Evolutionary conservation across 164 flowering plant species (phyloP).

Genomic region (Annona squamosa): DNA sequence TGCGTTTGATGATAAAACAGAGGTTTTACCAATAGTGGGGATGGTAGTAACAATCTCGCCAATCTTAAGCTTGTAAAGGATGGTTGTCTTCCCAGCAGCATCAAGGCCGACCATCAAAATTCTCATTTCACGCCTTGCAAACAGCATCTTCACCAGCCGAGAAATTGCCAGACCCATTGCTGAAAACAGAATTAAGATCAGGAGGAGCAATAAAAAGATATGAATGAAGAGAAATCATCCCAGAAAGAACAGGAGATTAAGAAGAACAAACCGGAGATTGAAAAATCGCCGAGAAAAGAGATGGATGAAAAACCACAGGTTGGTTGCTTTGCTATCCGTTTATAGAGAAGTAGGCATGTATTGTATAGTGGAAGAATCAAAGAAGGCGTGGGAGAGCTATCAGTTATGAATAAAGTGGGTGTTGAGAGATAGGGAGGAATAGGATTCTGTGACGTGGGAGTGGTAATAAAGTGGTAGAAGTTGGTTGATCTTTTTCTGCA

Average conservation of each 20-base stretch:
- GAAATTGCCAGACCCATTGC: constrained; percentile 28
- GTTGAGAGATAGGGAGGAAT: background rate
- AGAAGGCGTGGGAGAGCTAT: too few relatives aligned
- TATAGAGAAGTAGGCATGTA: background rate
- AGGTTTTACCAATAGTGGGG: constrained; percentile 40
- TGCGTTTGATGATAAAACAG: background rate
- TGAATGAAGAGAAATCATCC: background rate
- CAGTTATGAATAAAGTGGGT: background rate
- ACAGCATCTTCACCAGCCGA: constrained; percentile 23
- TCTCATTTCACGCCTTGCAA: constrained; percentile 28
- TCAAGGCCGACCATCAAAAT: constrained; percentile 54
- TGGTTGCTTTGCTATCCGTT: background rate
- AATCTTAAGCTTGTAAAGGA: constrained; percentile 47
- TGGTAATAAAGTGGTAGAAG: background rate
- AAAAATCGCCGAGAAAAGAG: background rate
- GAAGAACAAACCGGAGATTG: background rate
- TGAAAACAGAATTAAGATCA: background rate
- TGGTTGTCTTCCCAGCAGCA: constrained; percentile 52
- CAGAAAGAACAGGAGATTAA: background rate
- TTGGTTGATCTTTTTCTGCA: too few relatives aligned
- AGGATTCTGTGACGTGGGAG: background rate
- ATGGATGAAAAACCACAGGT: background rate
- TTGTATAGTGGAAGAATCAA: background rate
- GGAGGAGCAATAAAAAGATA: background rate
- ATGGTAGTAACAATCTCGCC: constrained; percentile 41